Conservation (phyloP, 2,329 filamentous ascomycete species). For the Fusarium avenaceum region DNA sequence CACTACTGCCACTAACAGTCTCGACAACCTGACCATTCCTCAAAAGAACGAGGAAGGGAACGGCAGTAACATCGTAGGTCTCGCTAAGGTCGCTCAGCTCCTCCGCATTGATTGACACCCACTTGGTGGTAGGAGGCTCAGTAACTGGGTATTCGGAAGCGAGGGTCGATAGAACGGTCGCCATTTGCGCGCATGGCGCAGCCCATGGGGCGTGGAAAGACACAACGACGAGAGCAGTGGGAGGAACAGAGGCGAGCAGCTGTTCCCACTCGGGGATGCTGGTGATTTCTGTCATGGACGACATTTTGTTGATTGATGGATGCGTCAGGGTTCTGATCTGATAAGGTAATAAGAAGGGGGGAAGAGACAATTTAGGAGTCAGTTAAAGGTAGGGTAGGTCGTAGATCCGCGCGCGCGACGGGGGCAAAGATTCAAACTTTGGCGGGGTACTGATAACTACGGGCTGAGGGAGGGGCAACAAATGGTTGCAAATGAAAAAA, state of each 20-base stretch:
- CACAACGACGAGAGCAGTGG: slow-evolving; percentile 81
- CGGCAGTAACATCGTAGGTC: slow-evolving; percentile 91
- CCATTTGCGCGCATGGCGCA: slow-evolving; percentile 95
- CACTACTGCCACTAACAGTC: slow-evolving; percentile 90
- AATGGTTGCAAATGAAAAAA: slow-evolving; percentile 18
- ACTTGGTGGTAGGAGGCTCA: slow-evolving; percentile 76
- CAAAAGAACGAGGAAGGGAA: slow-evolving; percentile 90
- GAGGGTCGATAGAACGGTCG: slow-evolving; percentile 84
- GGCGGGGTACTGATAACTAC: slow-evolving; percentile 43
- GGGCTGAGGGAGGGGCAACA: too few relatives aligned
- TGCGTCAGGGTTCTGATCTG: slow-evolving; percentile 34
- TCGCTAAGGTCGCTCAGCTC: slow-evolving; percentile 93
- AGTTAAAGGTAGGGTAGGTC: slow-evolving; percentile 7
- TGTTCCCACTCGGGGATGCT: slow-evolving; percentile 80
- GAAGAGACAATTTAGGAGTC: slow-evolving; percentile 4
- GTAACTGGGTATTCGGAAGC: slow-evolving; percentile 85
- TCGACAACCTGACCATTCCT: slow-evolving; percentile 82
- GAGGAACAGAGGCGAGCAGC: slow-evolving; percentile 74
- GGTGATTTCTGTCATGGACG: slow-evolving; percentile 81
- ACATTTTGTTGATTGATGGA: slow-evolving; percentile 66
- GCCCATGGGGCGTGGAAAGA: slow-evolving; percentile 99
- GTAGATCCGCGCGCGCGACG: slow-evolving; percentile 22
- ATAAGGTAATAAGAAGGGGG: slow-evolving; percentile 27
- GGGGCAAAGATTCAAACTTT: slow-evolving; percentile 43
- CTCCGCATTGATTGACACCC: slow-evolving; percentile 94